Base-by-base conservation (phyloP, 1,284 basidiomycete genomes). In the Sporisorium graminicola region DNA sequence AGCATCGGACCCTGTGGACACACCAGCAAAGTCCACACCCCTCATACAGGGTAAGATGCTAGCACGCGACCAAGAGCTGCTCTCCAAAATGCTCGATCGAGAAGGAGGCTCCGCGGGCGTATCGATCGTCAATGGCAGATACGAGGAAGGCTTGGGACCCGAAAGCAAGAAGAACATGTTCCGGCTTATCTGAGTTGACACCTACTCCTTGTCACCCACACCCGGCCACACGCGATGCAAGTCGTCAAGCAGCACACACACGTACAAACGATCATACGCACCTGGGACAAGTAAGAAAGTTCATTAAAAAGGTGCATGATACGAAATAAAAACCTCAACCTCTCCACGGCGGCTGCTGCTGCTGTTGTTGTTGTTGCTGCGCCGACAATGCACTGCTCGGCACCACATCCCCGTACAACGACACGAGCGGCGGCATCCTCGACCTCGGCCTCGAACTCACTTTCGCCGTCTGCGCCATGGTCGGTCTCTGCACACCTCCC, bases 101-200 rank as follows among this genome's bases (percentile, higher is more conserved):
- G 72, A 78, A 35, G 78, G 78, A 5, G 78, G 78, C 0, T 49
- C 59, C 2, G 73, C 72, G 12, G 72, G 61, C 3, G 61, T 80
- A 4, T 62, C 64, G 0, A 78, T 70, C 50, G 64, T 80, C 50
- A 74, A 80, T 29, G 78, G 78, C 4, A 40, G 42, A 14, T 80
- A 74, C 58, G 78, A 78, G 33, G 78, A 75, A 37, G 78, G 78
- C 0, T 43, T 78, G 12, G 75, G 78, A 5, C 68, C 67, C 3
- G 69, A 80, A 50, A 73, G 72, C 6, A 75, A 78, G 69, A 80
- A 78, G 44, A 78, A 80, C 49, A 73, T 80, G 75, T 80, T 80
- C 26, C 42, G 78, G 8, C 61, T 78, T n/a, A 80, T 80, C 31
- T 80, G 40, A 51, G 12, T 3, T 31, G 31, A 5, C 31, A n/a